Percentiles rank a stretch among this genome's conserved stretches.
Evolutionary conservation across 108 stramenopile species (phyloP).

Genomic region (Cyclotella baltica): DNA sequence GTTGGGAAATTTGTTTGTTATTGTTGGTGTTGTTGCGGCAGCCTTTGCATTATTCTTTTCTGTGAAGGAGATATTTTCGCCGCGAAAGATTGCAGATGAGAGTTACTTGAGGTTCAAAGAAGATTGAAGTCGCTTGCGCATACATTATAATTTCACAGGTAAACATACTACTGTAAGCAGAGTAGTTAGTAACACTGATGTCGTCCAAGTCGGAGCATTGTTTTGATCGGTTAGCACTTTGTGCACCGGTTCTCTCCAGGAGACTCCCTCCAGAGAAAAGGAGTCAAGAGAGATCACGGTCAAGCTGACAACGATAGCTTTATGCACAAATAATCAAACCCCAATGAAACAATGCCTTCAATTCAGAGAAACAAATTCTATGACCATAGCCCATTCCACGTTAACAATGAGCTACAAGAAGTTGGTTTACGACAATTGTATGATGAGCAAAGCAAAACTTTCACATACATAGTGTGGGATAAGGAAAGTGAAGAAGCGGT

Average conservation of each 20-base stretch:
- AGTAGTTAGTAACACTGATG: no score
- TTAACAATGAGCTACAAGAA: constrained; percentile 5
- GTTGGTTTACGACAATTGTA: constrained; percentile 89
- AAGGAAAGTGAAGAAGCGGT: constrained; percentile 82
- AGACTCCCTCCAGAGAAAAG: no score
- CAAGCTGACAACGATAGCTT: no score
- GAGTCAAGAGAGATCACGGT: no score
- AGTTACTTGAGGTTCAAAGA: constrained; percentile 92
- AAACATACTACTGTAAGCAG: no score
- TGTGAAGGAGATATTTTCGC: constrained; percentile 79
- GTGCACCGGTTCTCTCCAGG: no score
- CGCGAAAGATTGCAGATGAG: constrained; percentile 89
- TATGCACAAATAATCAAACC: neutral
- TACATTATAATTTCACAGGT: no score
- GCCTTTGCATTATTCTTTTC: constrained; percentile 83
- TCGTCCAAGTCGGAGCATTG: no score
- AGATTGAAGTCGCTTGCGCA: no score
- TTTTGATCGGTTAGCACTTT: no score
- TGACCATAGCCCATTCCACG: neutral
- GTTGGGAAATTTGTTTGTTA: constrained; percentile 85
- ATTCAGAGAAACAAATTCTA: neutral
- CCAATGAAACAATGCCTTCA: neutral
- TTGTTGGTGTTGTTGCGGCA: constrained; percentile 82
- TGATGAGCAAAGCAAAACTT: constrained; percentile 87
- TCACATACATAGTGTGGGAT: constrained; percentile 91